Base-by-base conservation (phyloP, 2,329 filamentous ascomycete genomes). In the Pseudohalonectria lignicola region DNA sequence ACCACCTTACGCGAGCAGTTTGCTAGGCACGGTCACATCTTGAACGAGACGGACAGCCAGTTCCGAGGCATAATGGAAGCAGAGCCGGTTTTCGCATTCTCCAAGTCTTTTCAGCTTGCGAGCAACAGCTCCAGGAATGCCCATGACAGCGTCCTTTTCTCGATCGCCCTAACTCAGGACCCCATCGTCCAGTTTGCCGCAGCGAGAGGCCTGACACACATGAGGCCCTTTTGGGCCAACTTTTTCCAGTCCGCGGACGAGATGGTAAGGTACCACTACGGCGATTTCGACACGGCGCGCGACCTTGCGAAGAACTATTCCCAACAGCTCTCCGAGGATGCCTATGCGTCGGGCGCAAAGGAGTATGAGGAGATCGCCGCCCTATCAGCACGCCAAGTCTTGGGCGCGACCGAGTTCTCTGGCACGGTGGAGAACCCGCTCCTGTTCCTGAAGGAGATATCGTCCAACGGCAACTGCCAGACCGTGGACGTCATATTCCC, bases 401-500 rank as follows among this genome's bases (percentile, higher is more conserved):
- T 90, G 53, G 85, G 83, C 10, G 85, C 81, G 4, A 85, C 80
- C 12, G 77, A 76, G 45, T 86, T 87, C 58, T 70, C 81, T 9
- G 74, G 82, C 36, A 82, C 83, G 21, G 72, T 79, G 3, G 71
- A 84, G 3, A 67, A 74, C 43, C 82, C 82, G 0, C 67, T 88
- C 31, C 57, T 90, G 18, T 90, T 90, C 59, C 62, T 87, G 43
- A 90, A 92, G 51, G 85, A 90, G 54, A 90, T 92, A 39, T 86
- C 82, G 4, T 86, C 81, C 6, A 82, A 88, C 49, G 85, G 85
- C 5, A 88, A 92, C 50, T 77, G 77, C 54, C 83, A 92, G 54
- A 90, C 84, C 0, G 82, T 90, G 15, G 84, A 88, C 60, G 82
- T 92, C 36, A 87, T 92, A 47, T 90, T 86, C 61, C 85, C 85